Percentiles rank a stretch among this genome's conserved stretches.
phyloP scores from a whole-genome alignment of 805 yeast species.

The Saccharomyces jurei region DNA sequence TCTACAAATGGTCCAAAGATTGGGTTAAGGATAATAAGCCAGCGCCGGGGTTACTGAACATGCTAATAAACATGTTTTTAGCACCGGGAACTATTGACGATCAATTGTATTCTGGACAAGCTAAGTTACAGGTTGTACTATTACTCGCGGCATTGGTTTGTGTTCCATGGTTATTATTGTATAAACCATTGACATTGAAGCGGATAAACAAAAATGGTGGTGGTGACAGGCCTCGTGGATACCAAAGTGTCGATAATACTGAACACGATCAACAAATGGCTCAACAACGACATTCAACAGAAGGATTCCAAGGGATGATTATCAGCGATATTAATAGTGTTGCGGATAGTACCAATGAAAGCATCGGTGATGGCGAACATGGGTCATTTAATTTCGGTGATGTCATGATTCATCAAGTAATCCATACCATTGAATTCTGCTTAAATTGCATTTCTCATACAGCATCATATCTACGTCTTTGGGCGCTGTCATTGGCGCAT shows the following conservation, averaged over 20 bases:
- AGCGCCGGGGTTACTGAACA: slow-evolving; percentile 90
- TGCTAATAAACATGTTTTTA: slow-evolving; percentile 91
- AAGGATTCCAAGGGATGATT: slow-evolving; percentile 41
- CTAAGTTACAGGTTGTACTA: slow-evolving; percentile 61
- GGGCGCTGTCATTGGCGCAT: slow-evolving; percentile 97
- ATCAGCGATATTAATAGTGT: slow-evolving; percentile 34
- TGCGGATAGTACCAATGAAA: slow-evolving; percentile 28
- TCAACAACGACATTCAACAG: slow-evolving; percentile 12
- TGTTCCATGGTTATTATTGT: slow-evolving; percentile 84
- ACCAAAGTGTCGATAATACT: slow-evolving; percentile 31
- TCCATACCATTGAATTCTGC: slow-evolving; percentile 96
- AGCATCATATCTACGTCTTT: slow-evolving; percentile 88
- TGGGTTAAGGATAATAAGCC: slow-evolving; percentile 72
- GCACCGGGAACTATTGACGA: slow-evolving; percentile 86
- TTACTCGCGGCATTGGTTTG: slow-evolving; percentile 73
- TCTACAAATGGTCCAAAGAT: slow-evolving; percentile 91
- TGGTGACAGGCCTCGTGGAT: slow-evolving; percentile 34
- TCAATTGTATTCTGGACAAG: slow-evolving; percentile 72
- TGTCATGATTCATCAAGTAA: slow-evolving; percentile 91
- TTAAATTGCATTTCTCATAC: slow-evolving; percentile 97
- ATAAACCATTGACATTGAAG: slow-evolving; percentile 72
- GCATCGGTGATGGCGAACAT: slow-evolving; percentile 20
- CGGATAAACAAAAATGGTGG: slow-evolving; percentile 38
- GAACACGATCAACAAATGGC: slow-evolving; percentile 33
- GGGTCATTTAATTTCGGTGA: slow-evolving; percentile 73